A percentile compares a stretch with the other conserved stretches of the same genome.
Conservation (phyloP, 176 grass and related monocot genomes). For the Bromus sterilis region DNA sequence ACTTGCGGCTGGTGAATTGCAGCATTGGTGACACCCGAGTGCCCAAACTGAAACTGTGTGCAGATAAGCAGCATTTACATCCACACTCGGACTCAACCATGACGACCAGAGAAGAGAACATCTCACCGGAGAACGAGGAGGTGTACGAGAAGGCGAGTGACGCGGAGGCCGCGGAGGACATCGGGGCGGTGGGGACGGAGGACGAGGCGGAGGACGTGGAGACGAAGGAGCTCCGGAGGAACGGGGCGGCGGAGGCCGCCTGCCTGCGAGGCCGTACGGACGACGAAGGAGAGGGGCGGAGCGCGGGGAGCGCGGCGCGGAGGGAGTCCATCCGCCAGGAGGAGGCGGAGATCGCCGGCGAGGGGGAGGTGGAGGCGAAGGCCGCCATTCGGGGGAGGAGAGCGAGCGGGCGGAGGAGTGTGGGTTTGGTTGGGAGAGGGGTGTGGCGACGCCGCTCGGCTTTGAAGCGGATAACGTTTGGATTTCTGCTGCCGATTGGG, state of each 20-base stretch:
- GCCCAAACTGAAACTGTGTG: not conserved
- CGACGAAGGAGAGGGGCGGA: not conserved
- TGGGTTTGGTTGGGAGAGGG: slow-evolving; percentile 1
- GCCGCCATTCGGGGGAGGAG: slow-evolving; percentile 37
- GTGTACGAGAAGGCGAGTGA: not conserved
- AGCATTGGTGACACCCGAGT: not conserved
- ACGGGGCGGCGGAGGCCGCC: not conserved
- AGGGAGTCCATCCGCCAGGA: slow-evolving; percentile 56
- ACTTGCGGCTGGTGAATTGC: not conserved
- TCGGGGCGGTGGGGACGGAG: not conserved
- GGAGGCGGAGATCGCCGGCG: slow-evolving; percentile 42
- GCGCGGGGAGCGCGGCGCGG: slow-evolving; percentile 36
- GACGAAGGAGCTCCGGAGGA: slow-evolving; percentile 1
- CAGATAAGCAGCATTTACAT: not conserved
- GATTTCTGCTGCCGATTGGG: not conserved
- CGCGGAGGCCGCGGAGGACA: not conserved
- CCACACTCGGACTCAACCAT: not conserved
- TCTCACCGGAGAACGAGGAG: slow-evolving; percentile 9
- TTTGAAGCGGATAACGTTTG: slow-evolving; percentile 50
- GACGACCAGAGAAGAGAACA: not conserved
- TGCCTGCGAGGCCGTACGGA: not conserved
- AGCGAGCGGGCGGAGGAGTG: not conserved
- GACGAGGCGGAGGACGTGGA: not conserved
- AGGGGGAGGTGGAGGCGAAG: slow-evolving; percentile 28
- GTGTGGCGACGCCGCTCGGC: not conserved